Conservation (phyloP, 306 rosid genomes). For the Mucuna pruriens region DNA sequence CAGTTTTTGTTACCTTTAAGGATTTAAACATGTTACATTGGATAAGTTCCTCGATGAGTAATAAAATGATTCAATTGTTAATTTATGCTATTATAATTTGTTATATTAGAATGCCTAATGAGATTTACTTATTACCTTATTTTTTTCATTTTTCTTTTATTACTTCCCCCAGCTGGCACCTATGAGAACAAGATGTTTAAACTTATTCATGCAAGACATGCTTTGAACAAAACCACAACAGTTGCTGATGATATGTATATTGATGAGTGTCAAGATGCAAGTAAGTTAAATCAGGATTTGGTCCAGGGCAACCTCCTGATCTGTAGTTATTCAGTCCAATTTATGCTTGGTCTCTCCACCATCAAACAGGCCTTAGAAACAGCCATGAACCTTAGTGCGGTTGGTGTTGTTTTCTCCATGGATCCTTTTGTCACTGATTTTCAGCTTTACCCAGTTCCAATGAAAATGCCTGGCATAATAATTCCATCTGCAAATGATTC, state of each 20-base stretch:
- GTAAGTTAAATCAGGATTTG: conserved; percentile 60
- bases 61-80: background rate
- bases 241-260: conserved; percentile 68
- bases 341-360: conserved; percentile 86
- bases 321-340: conserved; percentile 88
- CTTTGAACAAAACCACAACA: conserved; percentile 62
- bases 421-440: conserved; percentile 75
- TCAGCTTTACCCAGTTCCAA: conserved; percentile 87
- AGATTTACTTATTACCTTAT: conserved; percentile 3
- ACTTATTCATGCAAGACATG: conserved; percentile 77
- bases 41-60: background rate
- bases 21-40: background rate
- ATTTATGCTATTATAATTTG: conserved; percentile 32
- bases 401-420: conserved; percentile 84
- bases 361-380: conserved; percentile 73
- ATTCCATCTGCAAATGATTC: conserved; percentile 81
- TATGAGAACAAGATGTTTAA: conserved; percentile 56
- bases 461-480: conserved; percentile 87
- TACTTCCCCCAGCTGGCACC: conserved; percentile 68
- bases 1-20: background rate
- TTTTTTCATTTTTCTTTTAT: conserved; percentile 29
- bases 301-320: conserved; percentile 82
- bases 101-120: background rate
- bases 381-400: conserved; percentile 82
- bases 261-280: conserved; percentile 88